Conservation (phyloP, 257 asterid genomes). For the Nicotiana obtusifolia region DNA sequence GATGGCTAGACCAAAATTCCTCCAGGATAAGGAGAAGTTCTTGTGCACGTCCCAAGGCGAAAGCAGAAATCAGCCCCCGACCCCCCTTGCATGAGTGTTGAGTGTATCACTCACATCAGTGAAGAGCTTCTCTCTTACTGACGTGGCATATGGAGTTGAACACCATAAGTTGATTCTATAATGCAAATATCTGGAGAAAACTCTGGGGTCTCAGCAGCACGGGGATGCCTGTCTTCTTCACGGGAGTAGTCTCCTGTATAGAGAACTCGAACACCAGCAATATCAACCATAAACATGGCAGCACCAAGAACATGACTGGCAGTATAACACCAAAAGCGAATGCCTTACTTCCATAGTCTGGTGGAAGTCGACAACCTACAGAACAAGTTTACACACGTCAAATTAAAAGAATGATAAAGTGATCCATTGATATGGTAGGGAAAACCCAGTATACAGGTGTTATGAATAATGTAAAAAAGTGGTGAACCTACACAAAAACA, state of each 20-base stretch:
- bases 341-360: slow-evolving; percentile 95
- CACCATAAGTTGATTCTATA: slow-evolving; percentile 94
- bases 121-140: slow-evolving; percentile 75
- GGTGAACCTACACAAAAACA: no score
- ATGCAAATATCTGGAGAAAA: slow-evolving; percentile 94
- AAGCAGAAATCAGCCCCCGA: slow-evolving; percentile 88
- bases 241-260: slow-evolving; percentile 97
- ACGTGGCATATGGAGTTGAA: slow-evolving; percentile 87
- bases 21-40: no score
- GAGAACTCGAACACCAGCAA: slow-evolving; percentile 94
- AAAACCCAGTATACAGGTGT: no score
- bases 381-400: slow-evolving; percentile 14
- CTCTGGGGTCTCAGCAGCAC: slow-evolving; percentile 95
- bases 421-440: no score
- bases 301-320: slow-evolving; percentile 99
- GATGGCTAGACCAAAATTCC: no score
- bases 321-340: slow-evolving; percentile 98
- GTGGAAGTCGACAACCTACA: slow-evolving; percentile 95
- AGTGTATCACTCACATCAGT: slow-evolving; percentile 85
- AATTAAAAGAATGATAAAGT: neutral
- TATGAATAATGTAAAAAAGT: no score
- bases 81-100: slow-evolving; percentile 83
- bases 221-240: slow-evolving; percentile 95
- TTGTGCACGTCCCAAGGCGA: slow-evolving; percentile 94
- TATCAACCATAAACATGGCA: slow-evolving; percentile 99